Conservation (phyloP, 257 asterid species). For the Eucommia ulmoides region DNA sequence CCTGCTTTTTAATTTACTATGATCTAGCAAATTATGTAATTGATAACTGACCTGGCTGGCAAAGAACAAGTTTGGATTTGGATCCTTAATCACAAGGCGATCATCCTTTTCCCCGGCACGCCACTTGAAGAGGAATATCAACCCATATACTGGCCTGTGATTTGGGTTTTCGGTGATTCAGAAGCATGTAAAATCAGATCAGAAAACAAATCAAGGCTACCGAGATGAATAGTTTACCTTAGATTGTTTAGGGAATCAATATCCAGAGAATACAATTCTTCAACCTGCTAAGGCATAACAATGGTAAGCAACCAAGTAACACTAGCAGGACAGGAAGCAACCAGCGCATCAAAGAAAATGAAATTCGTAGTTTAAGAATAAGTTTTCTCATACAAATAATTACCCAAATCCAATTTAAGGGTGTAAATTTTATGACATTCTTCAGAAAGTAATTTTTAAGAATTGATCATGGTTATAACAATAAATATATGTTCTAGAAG, state of each 20-base stretch:
- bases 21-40: too few species aligned
- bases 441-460: too few species aligned
- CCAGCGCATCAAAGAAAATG: not conserved
- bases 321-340: slow-evolving; percentile 8
- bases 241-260: slow-evolving; percentile 71
- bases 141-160: slow-evolving; percentile 81
- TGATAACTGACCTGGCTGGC: slow-evolving; percentile 76
- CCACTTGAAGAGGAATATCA: slow-evolving; percentile 98
- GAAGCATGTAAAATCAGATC: not conserved
- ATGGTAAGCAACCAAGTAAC: not conserved
- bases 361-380: not conserved
- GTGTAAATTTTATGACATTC: too few species aligned
- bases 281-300: slow-evolving; percentile 56
- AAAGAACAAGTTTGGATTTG: slow-evolving; percentile 80
- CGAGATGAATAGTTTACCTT: slow-evolving; percentile 31
- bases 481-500: too few species aligned
- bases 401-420: too few species aligned
- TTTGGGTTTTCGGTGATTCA: not conserved
- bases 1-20: too few species aligned
- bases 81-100: slow-evolving; percentile 78
- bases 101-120: slow-evolving; percentile 95
- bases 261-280: slow-evolving; percentile 94
- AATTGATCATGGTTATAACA: too few species aligned
- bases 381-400: too few species aligned
- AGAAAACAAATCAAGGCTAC: slow-evolving; percentile 2